Evolutionary conservation across 306 rosid species (phyloP), one percentile per base, ranked within the genome.

Genomic region (Quercus suber): DNA sequence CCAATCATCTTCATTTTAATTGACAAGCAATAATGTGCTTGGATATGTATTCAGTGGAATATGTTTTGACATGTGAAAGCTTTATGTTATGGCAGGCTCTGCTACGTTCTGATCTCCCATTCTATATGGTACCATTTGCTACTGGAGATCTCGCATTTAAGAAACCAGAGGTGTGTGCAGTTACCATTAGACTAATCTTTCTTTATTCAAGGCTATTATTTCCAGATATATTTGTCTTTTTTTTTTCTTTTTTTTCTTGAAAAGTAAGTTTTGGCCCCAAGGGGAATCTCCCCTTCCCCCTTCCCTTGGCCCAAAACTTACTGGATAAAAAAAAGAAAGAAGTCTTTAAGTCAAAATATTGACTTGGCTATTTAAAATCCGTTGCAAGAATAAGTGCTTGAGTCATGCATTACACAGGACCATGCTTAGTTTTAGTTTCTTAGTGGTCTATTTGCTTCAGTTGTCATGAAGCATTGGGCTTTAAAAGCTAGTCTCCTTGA

Each of bases 41-140:
- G 65, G 23, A 80, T 72, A 49, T 69, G 55, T 53, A 76, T 64
- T 56, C 69, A 27, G 76, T 80, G 28, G 51, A 75, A 43, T 67
- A 60, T 78, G 27, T 65, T 67, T 75, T 84, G 6, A 77, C 81
- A 58, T n/a, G 37, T 31, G 55, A 4, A 12, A 51, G 80, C 82
- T 81, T 74, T 10, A 73, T 70, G 78, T 76, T 77, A 75, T 82
- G 85, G 41, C 95, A 94, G 99, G 99, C 93, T 31, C 75, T 89
- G 74, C 75, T 92, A 77, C 97, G 99, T 55, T 90, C 87, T 76
- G 99, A 95, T 88, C 97, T 95, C 86, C 99, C 99, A 49, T 68
- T 52, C 78, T 95, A 95, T 89, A 91, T 95, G 98, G 97, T 95
- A 77, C 99, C 98, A 41, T 91, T 91, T 55, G 49, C 88, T 12